Conservation (phyloP, 768 basidiomycete genomes). For the Psilocybe cyanescens region DNA sequence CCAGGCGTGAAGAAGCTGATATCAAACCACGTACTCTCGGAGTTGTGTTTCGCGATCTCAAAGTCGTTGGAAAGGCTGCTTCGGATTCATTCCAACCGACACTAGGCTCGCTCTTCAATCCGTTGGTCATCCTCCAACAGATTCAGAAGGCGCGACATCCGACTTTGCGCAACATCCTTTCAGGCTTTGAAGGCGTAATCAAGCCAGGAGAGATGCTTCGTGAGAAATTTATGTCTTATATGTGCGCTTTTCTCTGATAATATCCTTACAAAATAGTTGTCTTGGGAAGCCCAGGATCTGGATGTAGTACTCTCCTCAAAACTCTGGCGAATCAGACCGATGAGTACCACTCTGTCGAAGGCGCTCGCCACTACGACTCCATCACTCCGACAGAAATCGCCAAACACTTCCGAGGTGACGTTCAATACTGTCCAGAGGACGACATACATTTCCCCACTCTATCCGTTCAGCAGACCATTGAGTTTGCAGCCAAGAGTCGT, state of each 20-base stretch:
- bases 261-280: constrained; percentile 54
- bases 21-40: constrained; percentile 60
- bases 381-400: constrained; percentile 66
- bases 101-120: constrained; percentile 66
- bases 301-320: constrained; percentile 86
- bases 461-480: constrained; percentile 77
- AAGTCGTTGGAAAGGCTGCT: constrained; percentile 61
- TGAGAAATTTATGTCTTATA: constrained; percentile 40
- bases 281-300: constrained; percentile 82
- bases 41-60: constrained; percentile 61
- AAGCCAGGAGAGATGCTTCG: constrained; percentile 80
- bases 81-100: constrained; percentile 58
- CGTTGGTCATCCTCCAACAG: constrained; percentile 41
- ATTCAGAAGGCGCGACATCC: constrained; percentile 61
- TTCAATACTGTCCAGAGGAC: constrained; percentile 83
- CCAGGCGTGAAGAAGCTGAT: constrained; percentile 48
- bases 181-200: constrained; percentile 67
- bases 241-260: not conserved
- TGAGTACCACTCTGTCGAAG: constrained; percentile 70
- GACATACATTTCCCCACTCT: constrained; percentile 88
- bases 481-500: constrained; percentile 69
- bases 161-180: constrained; percentile 63
- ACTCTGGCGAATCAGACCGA: constrained; percentile 74
- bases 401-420: constrained; percentile 76
- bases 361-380: constrained; percentile 78